Conservation (phyloP, 257 asterid species). For the Galeopsis tetrahit region DNA sequence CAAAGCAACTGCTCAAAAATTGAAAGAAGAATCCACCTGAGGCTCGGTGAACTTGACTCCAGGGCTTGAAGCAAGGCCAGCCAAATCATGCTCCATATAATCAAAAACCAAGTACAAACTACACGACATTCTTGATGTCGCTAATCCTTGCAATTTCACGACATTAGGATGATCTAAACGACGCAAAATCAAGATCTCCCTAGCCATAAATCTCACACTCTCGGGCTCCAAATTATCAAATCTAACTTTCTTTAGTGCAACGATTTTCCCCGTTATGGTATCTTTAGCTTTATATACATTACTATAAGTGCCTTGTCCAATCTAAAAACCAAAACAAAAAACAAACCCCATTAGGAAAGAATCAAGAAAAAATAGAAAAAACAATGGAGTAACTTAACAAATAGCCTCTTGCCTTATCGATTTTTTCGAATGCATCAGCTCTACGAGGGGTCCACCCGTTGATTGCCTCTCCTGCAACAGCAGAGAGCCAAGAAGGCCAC, state of each 20-base stretch:
- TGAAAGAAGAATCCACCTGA: constrained; percentile 51
- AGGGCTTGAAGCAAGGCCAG: constrained; percentile 83
- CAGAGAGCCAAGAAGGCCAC: constrained; percentile 92
- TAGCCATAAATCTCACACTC: constrained; percentile 89
- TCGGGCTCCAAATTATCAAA: constrained; percentile 92
- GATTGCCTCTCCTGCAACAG: constrained; percentile 89
- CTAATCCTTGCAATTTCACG: constrained; percentile 76
- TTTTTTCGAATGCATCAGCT: constrained; percentile 84
- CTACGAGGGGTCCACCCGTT: constrained; percentile 89
- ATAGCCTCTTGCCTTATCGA: constrained; percentile 65
- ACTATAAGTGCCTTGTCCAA: constrained; percentile 92
- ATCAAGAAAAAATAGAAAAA: constrained; percentile 14
- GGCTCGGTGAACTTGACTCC: constrained; percentile 79
- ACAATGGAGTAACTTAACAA: constrained; percentile 26
- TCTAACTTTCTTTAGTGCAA: constrained; percentile 85
- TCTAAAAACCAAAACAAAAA: constrained; percentile 46
- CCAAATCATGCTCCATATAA: constrained; percentile 88
- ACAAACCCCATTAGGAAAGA: constrained; percentile 28
- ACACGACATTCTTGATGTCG: constrained; percentile 87
- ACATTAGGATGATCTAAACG: constrained; percentile 94
- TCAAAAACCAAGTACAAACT: constrained; percentile 84
- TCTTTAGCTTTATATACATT: constrained; percentile 92
- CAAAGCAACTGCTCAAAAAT: background rate
- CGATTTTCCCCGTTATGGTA: constrained; percentile 60
- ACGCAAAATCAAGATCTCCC: constrained; percentile 86